Evolutionary conservation across 2,329 filamentous ascomycete genomes (phyloP), one percentile per base, ranked within the genome.

Genomic region (Venturia aucupariae): DNA sequence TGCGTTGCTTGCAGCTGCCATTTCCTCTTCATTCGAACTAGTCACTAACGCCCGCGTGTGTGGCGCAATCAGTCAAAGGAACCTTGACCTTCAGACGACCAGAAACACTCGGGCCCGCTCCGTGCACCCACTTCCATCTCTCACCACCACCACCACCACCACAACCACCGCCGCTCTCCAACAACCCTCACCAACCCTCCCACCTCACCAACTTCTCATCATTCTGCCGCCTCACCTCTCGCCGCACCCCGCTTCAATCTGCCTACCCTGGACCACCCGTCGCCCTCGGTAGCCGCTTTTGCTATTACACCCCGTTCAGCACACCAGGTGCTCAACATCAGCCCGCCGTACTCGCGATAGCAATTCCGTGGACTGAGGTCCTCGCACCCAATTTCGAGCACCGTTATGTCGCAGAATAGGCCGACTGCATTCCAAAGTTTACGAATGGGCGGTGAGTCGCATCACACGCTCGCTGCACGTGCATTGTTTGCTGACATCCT

Each of bases 381-480:
- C 46, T 60, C 44, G 60, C n/a, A 30, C 41, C 57, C 44, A 32
- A n/a, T 30, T 19, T 54, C 68, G 67, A 69, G 70, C 72, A 63
- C 65, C 75, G 76, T 76, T 77, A 96, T 96, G 92, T 92, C 90
- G 83, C 88, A 92, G 80, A 94, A 88, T 81, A 86, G 92, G 82
- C 90, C 92, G 78, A 89, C 90, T 83, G 88, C 91, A 75, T 96
- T 97, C 80, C 84, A 83, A 68, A 86, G 84, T 76, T 79, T 97
- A 82, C 90, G 93, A 81, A 97, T 97, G 92, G 94, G 93, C 86
- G 94, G 93, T 97, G 84, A 88, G 90, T 76, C 66, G 44, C 24
- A 39, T 46, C 27, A 61, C 24, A 24, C 32, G 24, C 35, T 46
- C 30, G n/a, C 44, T 61, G 38, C 19, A 55, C 44, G 38, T 60